phyloP scores from a whole-genome alignment of 2,329 filamentous ascomycete genomes.

The Aspergillus ibericus region DNA sequence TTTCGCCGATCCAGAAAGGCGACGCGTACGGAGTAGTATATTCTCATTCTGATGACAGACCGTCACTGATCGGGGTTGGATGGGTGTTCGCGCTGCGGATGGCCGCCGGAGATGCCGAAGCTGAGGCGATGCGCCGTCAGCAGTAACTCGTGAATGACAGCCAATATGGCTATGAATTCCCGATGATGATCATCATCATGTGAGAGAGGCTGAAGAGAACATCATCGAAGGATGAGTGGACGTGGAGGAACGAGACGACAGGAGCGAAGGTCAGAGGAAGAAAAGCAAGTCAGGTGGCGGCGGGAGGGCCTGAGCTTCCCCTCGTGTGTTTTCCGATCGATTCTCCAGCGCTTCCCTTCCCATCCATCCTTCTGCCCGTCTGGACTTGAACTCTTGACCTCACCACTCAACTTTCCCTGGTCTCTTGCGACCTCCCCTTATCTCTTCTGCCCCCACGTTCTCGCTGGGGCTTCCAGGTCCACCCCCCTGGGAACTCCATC shows the following conservation, averaged over 20 bases:
- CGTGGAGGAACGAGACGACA: not conserved
- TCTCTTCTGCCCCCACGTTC: not conserved
- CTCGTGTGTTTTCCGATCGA: conserved; percentile 6
- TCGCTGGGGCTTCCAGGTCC: not conserved
- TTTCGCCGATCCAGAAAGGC: not conserved
- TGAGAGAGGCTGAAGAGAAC: not conserved
- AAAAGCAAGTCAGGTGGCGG: not conserved
- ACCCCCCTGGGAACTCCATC: not conserved
- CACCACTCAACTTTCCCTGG: conserved; percentile 12
- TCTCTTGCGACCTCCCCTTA: not conserved
- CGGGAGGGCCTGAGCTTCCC: not conserved
- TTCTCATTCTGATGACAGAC: not conserved
- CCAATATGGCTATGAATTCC: not conserved
- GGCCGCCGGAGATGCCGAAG: not conserved
- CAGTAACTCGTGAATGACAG: not conserved
- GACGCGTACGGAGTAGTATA: not conserved
- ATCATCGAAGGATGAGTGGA: not conserved
- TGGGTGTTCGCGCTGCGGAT: not conserved
- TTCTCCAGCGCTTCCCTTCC: not conserved
- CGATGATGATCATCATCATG: not conserved
- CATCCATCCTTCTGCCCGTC: not conserved
- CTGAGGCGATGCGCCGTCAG: not conserved
- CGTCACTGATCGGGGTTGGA: not conserved
- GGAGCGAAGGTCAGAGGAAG: not conserved
- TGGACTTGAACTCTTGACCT: too few relatives aligned